Percentiles rank a stretch among this genome's conserved stretches.
Evolutionary conservation across 179 eudicot genomes (phyloP).

Genomic region (Gypsophila paniculata): DNA sequence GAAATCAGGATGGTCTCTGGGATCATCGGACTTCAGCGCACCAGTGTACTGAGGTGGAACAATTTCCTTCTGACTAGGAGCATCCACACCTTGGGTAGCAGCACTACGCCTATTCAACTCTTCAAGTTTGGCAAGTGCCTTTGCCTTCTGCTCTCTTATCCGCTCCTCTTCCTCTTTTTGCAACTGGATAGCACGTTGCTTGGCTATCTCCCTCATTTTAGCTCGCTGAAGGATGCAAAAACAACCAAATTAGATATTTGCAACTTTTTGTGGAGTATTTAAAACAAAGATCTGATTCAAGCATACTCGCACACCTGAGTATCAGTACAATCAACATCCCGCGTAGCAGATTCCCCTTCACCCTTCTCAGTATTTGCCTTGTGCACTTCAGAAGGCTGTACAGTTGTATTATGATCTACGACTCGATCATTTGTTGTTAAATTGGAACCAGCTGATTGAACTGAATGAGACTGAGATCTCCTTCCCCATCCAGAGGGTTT

Average conservation of each 20-base stretch:
- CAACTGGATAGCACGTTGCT: conserved; percentile 69
- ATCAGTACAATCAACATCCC: conserved; percentile 46
- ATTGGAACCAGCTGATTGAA: conserved; percentile 31
- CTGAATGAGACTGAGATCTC: conserved; percentile 40
- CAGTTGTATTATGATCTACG: conserved; percentile 23
- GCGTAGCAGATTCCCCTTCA: conserved; percentile 34
- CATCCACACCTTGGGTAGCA: conserved; percentile 37
- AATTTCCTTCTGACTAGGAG: conserved; percentile 41
- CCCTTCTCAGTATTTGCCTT: conserved; percentile 32
- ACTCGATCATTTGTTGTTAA: conserved; percentile 26
- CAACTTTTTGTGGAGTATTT: conserved; percentile 5
- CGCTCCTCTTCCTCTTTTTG: conserved; percentile 95
- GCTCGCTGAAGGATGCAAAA: conserved; percentile 51
- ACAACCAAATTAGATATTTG: conserved; percentile 17
- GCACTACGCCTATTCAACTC: conserved; percentile 76
- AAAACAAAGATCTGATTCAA: conserved; percentile 1
- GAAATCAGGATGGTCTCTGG: conserved; percentile 26
- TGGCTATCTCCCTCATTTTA: conserved; percentile 74
- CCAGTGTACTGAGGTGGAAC: conserved; percentile 25
- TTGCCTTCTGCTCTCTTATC: conserved; percentile 81
- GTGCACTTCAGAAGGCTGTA: conserved; percentile 32
- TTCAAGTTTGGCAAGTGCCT: conserved; percentile 86
- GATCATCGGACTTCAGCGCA: conserved; percentile 38
- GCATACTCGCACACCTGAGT: conserved; percentile 34
- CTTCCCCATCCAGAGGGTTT: conserved; percentile 60